These are phyloP conservation scores for Ceratonia siliqua DNA, from an alignment of 306 rosid genomes.

Conservation along the genomic window DNA sequence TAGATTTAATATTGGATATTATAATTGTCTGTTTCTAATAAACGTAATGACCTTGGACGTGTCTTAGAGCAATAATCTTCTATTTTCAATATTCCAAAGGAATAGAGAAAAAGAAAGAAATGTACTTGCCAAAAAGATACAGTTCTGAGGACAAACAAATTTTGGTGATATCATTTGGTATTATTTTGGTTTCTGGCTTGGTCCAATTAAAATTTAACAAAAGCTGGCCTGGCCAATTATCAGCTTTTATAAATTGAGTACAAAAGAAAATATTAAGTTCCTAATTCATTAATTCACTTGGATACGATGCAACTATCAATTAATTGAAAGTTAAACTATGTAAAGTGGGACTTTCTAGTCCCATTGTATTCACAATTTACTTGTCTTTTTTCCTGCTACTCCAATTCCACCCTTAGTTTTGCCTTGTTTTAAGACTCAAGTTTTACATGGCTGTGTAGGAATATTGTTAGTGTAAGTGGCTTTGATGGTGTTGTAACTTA, in stretches of 20 bases:
- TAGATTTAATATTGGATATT: too few relatives aligned
- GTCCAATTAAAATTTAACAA: too few relatives aligned
- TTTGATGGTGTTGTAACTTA: background rate
- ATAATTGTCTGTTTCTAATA: too few relatives aligned
- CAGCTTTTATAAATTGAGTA: background rate
- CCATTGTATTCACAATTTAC: constrained; percentile 17
- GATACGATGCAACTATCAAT: background rate
- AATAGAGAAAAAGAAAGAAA: too few relatives aligned
- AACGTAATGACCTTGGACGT: too few relatives aligned
- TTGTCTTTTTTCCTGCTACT: background rate
- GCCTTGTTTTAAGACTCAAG: background rate
- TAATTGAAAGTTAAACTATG: background rate
- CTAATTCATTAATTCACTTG: background rate
- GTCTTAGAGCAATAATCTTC: too few relatives aligned
- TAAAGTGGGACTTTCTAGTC: constrained; percentile 25
- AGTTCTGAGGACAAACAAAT: too few relatives aligned
- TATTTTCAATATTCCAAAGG: too few relatives aligned
- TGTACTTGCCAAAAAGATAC: too few relatives aligned
- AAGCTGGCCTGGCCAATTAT: too few relatives aligned
- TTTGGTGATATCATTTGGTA: too few relatives aligned
- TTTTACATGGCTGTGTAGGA: constrained; percentile 23
- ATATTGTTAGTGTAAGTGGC: constrained; percentile 1
- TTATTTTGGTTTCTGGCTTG: too few relatives aligned
- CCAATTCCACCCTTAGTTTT: constrained; percentile 10
- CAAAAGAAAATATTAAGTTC: background rate